Evolutionary conservation across 208 protist species (phyloP).

Genomic region (Trypanosoma theileri): DNA sequence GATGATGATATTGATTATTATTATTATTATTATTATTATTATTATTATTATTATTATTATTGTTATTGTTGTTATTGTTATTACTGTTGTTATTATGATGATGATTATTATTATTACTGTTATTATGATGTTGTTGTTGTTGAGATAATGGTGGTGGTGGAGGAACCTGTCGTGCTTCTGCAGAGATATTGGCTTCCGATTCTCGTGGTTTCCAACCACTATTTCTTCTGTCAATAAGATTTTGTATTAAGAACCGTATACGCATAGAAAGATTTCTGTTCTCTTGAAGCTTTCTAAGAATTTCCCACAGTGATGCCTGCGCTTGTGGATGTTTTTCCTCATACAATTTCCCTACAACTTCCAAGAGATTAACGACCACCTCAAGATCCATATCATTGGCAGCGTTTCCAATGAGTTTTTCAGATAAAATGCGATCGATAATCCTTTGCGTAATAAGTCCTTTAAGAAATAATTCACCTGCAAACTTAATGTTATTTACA

Average conservation of each 20-base stretch:
- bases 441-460: conserved; percentile 66
- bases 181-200: conserved; percentile 25
- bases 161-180: conserved; percentile 30
- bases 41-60: conserved; percentile 15
- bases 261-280: conserved; percentile 62
- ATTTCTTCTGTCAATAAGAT: conserved; percentile 73
- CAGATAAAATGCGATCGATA: conserved; percentile 51
- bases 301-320: conserved; percentile 44
- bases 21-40: conserved; percentile 26
- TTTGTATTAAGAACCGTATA: conserved; percentile 86
- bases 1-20: conserved; percentile 6
- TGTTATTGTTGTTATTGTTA: conserved; percentile 11
- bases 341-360: conserved; percentile 80
- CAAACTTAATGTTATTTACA: conserved; percentile 91
- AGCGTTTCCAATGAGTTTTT: conserved; percentile 24
- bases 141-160: not conserved
- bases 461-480: conserved; percentile 85
- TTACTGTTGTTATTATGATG: conserved; percentile 5
- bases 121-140: conserved; percentile 20
- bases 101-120: conserved; percentile 14
- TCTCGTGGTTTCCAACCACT: conserved; percentile 70
- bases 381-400: conserved; percentile 73
- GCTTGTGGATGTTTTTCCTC: conserved; percentile 44
- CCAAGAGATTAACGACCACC: conserved; percentile 78
- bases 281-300: conserved; percentile 44